Base-by-base conservation (phyloP, 345 rosid genomes). In the Atalantia buxifolia region DNA sequence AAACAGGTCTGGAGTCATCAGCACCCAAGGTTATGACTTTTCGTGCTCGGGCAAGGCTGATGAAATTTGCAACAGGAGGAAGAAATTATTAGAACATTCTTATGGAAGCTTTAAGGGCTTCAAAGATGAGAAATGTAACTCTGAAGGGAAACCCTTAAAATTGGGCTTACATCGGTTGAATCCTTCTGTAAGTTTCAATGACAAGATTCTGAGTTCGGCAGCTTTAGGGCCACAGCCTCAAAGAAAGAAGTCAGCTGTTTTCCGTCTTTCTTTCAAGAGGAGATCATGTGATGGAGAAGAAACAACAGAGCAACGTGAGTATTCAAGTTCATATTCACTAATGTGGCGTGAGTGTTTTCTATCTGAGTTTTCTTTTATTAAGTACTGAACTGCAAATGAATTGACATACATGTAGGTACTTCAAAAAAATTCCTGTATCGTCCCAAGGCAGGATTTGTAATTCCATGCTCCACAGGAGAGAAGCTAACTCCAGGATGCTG, bases 271-370 rank as follows among this genome's bases (percentile, higher is more conserved):
- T 16, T 86, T 89, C 77, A 91, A 89, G 81, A 86, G 91, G 82
- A 86, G 82, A 85, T 92, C 95, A 18, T 87, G 86, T 16, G 92
- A 91, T 22, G 93, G 90, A 53, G 97, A 91, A 69, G 92, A 88
- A 79, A 81, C 77, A 38, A 73, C 63, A 2, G 88, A 86, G 62
- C 88, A 79, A 4, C 63, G 97, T 92, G 80, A 85, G 93, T 82
- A 74, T 21, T 81, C 60, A 40, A 60, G 77, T 27, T 45, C 50
- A 45, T 45, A 13, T 45, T 13, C 5, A 4, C 50, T 36, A 1
- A 63, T 31, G 31, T 68, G 30, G 16, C 19, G 21, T 12, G 56
- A 9, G 24, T 72, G 18, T 61, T 64, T 35, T 42, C 27, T 14
- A 40, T 48, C 31, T 48, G 62, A 33, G 50, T 48, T 28, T 64